Percentiles rank a stretch among this genome's conserved stretches.
phyloP scores from a whole-genome alignment of 495 filamentous ascomycete species.

The Aspergillus diversus region DNA sequence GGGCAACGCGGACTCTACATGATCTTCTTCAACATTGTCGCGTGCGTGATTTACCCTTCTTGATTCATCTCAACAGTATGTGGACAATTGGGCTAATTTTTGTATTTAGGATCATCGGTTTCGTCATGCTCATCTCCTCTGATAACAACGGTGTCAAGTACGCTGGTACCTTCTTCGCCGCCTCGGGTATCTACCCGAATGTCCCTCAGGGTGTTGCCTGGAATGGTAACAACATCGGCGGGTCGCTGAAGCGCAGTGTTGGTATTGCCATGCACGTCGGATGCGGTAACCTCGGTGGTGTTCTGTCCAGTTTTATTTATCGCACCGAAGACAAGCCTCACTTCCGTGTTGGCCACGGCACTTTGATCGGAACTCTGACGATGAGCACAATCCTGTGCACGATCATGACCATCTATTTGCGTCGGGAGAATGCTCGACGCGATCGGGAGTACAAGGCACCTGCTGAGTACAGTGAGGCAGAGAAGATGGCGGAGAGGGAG shows the following conservation, averaged over 20 bases:
- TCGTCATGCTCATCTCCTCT: slow-evolving; percentile 36
- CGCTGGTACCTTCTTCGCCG: slow-evolving; percentile 31
- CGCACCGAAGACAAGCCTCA: slow-evolving; percentile 11
- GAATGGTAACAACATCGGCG: slow-evolving; percentile 23
- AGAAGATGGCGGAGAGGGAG: slow-evolving; percentile 15
- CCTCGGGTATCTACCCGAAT: slow-evolving; percentile 26
- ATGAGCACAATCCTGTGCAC: slow-evolving; percentile 21
- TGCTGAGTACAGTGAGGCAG: slow-evolving; percentile 16
- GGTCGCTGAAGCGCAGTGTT: slow-evolving; percentile 17
- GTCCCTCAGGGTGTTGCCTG: slow-evolving; percentile 20
- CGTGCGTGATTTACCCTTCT: slow-evolving; percentile 39
- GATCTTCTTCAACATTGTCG: slow-evolving; percentile 38
- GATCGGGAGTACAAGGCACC: slow-evolving; percentile 20
- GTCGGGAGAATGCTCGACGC: slow-evolving; percentile 15
- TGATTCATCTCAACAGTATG: slow-evolving; percentile 1
- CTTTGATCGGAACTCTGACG: slow-evolving; percentile 17
- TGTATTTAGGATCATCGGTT: slow-evolving; percentile 37
- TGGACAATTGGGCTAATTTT: too few species aligned
- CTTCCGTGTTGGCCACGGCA: slow-evolving; percentile 17
- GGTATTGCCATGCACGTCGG: slow-evolving; percentile 22
- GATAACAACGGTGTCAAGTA: slow-evolving; percentile 30
- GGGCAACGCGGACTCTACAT: slow-evolving; percentile 17
- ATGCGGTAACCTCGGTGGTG: slow-evolving; percentile 20
- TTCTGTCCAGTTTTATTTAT: slow-evolving; percentile 18
- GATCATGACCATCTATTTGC: slow-evolving; percentile 21